Evolutionary conservation across 1,139 yeast species (phyloP).

Genomic region (Meyerozyma guilliermondii): DNA sequence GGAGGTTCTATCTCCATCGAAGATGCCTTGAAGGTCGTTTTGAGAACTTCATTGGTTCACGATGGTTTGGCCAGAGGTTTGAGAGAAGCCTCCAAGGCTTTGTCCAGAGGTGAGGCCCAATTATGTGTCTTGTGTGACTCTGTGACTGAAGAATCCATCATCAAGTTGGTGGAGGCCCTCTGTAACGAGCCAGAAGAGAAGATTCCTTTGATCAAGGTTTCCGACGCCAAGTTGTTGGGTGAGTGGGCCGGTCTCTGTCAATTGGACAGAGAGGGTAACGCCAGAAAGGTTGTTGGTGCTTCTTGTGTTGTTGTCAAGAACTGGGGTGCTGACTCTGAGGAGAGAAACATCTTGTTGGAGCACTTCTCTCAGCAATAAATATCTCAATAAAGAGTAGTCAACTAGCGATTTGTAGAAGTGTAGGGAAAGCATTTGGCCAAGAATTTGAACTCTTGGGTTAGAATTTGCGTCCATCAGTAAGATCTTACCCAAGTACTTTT

Average conservation of each 20-base stretch:
- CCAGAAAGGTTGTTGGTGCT: slow-evolving; percentile 99
- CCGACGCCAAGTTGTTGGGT: slow-evolving; percentile 99
- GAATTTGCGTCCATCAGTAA: too few relatives aligned
- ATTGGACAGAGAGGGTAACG: slow-evolving; percentile 99
- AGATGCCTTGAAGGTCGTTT: slow-evolving; percentile 97
- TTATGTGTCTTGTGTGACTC: slow-evolving; percentile 97
- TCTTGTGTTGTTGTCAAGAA: slow-evolving; percentile 98
- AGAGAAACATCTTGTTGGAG: slow-evolving; percentile 94
- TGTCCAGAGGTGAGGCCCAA: slow-evolving; percentile 96
- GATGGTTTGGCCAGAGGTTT: slow-evolving; percentile 99
- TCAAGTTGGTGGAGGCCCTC: slow-evolving; percentile 98
- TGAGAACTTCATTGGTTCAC: slow-evolving; percentile 96
- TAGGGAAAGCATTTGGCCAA: not conserved
- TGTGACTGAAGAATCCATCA: slow-evolving; percentile 96
- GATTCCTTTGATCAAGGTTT: slow-evolving; percentile 97
- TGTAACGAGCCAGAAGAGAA: slow-evolving; percentile 97
- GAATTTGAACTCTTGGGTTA: not conserved
- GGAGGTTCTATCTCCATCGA: slow-evolving; percentile 91
- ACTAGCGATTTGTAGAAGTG: not conserved
- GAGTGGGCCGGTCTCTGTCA: slow-evolving; percentile 99
- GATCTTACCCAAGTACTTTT: too few relatives aligned
- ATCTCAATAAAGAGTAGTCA: slow-evolving; percentile 1
- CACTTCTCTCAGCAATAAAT: slow-evolving; percentile 85
- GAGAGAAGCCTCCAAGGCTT: slow-evolving; percentile 99
- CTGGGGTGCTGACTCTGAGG: slow-evolving; percentile 99